These are phyloP conservation scores for Phymatotrichopsis omnivora DNA, from an alignment of 2,329 filamentous ascomycete species.

Conservation along the genomic window DNA sequence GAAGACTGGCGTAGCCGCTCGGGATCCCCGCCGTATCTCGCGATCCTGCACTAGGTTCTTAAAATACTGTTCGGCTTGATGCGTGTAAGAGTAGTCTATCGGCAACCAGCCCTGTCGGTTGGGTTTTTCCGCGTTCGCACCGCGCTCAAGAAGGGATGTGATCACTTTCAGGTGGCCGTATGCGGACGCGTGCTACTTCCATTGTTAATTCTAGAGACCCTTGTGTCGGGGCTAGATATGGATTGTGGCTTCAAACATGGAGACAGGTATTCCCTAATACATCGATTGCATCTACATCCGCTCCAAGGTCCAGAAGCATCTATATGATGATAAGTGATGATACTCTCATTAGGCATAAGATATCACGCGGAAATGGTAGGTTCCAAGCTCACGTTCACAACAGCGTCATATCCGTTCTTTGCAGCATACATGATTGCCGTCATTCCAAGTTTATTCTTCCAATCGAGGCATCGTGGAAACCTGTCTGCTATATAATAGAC, in stretches of 20 bases:
- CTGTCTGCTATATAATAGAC: conserved; percentile 25
- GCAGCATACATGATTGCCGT: conserved; percentile 30
- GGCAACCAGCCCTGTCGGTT: conserved; percentile 30
- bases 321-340: conserved; percentile 3
- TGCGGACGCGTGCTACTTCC: conserved; percentile 28
- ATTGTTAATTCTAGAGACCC: no score
- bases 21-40: conserved; percentile 16
- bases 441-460: conserved; percentile 29
- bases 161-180: conserved; percentile 31
- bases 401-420: conserved; percentile 28
- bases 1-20: conserved; percentile 26
- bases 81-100: conserved; percentile 29
- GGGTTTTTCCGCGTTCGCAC: conserved; percentile 25
- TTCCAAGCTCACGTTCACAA: conserved; percentile 28
- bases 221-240: no score
- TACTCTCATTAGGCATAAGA: background rate
- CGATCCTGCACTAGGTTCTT: conserved; percentile 23
- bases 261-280: conserved; percentile 27
- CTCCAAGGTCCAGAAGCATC: conserved; percentile 35
- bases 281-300: conserved; percentile 36
- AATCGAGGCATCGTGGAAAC: conserved; percentile 26
- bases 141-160: conserved; percentile 29
- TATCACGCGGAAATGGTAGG: no score
- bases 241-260: conserved; percentile 24
- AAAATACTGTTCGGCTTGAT: conserved; percentile 30